Evolutionary conservation across 1,139 yeast species (phyloP).

Genomic region (Taphrina sp.): DNA sequence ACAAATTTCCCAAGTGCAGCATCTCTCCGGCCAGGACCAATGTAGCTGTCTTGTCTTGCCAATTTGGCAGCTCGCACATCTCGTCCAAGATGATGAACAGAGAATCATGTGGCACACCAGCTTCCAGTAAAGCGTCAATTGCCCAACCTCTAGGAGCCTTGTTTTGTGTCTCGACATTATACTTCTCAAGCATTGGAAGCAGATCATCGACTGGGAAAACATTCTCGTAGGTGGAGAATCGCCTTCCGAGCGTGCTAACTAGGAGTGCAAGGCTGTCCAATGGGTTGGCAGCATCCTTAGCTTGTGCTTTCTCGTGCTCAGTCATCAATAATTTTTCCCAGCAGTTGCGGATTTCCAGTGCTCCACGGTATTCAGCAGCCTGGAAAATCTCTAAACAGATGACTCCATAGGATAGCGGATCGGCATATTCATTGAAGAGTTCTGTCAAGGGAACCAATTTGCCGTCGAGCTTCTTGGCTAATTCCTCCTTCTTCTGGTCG

Average conservation of each 20-base stretch:
- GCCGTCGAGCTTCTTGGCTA: slow-evolving; percentile 58
- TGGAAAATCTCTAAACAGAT: slow-evolving; percentile 75
- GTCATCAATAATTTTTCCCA: slow-evolving; percentile 45
- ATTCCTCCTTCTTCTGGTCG: slow-evolving; percentile 48
- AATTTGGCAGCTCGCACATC: slow-evolving; percentile 50
- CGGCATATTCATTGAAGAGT: slow-evolving; percentile 79
- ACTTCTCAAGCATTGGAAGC: slow-evolving; percentile 54
- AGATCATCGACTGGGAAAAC: slow-evolving; percentile 78
- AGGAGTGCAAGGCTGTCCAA: slow-evolving; percentile 46
- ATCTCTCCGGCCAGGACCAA: slow-evolving; percentile 28
- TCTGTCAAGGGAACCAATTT: slow-evolving; percentile 71
- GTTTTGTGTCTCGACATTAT: slow-evolving; percentile 46
- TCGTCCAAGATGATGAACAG: slow-evolving; percentile 67
- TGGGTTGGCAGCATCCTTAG: slow-evolving; percentile 42
- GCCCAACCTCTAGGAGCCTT: slow-evolving; percentile 54
- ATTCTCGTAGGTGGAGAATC: slow-evolving; percentile 58
- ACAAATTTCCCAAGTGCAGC: slow-evolving; percentile 1
- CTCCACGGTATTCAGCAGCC: slow-evolving; percentile 59
- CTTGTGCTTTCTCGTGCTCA: slow-evolving; percentile 44
- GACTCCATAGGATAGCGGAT: slow-evolving; percentile 83
- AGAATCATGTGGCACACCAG: slow-evolving; percentile 73
- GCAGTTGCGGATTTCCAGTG: slow-evolving; percentile 44
- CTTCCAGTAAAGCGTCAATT: slow-evolving; percentile 67
- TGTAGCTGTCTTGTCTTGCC: slow-evolving; percentile 35
- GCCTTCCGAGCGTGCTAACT: slow-evolving; percentile 53